Evolutionary conservation across 257 asterid genomes (phyloP).

Genomic region (Fraxinus excelsior): DNA sequence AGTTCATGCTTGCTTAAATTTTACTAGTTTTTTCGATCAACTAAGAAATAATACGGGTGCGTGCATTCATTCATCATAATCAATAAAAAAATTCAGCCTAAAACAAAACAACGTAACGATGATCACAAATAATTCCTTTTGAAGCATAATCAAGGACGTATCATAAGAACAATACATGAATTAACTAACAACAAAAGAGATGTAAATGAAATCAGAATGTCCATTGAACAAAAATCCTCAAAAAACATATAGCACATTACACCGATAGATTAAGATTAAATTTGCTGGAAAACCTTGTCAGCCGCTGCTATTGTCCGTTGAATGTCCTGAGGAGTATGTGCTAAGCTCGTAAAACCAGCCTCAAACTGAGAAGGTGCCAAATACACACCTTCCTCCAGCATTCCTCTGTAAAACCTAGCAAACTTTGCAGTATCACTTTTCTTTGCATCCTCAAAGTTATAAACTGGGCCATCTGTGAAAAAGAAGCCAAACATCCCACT

Average conservation of each 20-base stretch:
- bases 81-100: not conserved
- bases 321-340: conserved; percentile 80
- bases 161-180: not conserved
- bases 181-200: not conserved
- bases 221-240: not conserved
- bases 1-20: too few species aligned
- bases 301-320: conserved; percentile 83
- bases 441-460: conserved; percentile 85
- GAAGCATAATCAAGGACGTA: not conserved
- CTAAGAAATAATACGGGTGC: too few species aligned
- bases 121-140: not conserved
- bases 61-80: too few species aligned
- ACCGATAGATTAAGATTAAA: conserved; percentile 28
- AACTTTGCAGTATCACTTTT: conserved; percentile 85
- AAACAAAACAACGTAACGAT: not conserved
- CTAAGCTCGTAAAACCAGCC: conserved; percentile 94
- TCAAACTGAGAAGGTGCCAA: conserved; percentile 97
- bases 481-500: conserved; percentile 97
- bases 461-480: conserved; percentile 82
- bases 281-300: conserved; percentile 68
- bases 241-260: conserved; percentile 15
- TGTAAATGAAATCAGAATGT: not conserved
- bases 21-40: too few species aligned
- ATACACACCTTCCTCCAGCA: conserved; percentile 96
- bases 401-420: conserved; percentile 71